Base-by-base conservation (phyloP, 202 grass and related monocot species). In the Zoysia matrella region DNA sequence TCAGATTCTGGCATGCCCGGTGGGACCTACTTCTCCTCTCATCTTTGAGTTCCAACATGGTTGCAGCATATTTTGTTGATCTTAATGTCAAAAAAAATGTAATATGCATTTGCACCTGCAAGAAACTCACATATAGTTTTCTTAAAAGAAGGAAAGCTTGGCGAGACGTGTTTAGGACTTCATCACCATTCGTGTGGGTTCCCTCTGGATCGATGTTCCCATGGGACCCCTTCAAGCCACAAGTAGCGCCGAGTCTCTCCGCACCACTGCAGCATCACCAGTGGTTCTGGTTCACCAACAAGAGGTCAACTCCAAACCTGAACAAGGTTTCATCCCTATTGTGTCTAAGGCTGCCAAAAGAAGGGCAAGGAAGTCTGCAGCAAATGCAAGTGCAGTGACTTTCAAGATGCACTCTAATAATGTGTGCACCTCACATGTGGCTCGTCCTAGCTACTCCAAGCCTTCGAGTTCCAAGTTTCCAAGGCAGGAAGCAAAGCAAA, bases 41-140 rank as follows among this genome's bases (percentile, higher is more conserved):
- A 30, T 30, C 22, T 30, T 30, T 30, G 22, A 30, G 22, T 30
- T 30, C 22, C 22, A 30, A 30, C 22, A 30, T 30, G 22, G 22
- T 30, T 30, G 22, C 22, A 30, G 22, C 22, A 30, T 30, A 30
- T 30, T 30, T 30, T 30, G 22, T 30, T 30, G 22, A 30, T 30
- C 22, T 30, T 30, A 30, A 30, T 30, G 22, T 30, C 22, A 30
- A 30, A 30, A 30, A 30, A 30, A 30, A 30, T 63, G 16, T 2
- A 3, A 40, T 63, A 4, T 40, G 11, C 8, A 47, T n/a, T 1
- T 47, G 5, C 2, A 42, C 14, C 0, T 47, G 14, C 14, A 14
- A 68, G 13, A 47, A 57, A 74, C 52, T 73, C 0, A 58, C 3
- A 74, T 58, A 74, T 45, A 0, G 40, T 74, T 74, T 74, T 74